Percentiles rank a stretch among this genome's conserved stretches.
These are phyloP conservation scores for Quercus robur DNA, from an alignment of 306 rosid species.

Conservation along the genomic window DNA sequence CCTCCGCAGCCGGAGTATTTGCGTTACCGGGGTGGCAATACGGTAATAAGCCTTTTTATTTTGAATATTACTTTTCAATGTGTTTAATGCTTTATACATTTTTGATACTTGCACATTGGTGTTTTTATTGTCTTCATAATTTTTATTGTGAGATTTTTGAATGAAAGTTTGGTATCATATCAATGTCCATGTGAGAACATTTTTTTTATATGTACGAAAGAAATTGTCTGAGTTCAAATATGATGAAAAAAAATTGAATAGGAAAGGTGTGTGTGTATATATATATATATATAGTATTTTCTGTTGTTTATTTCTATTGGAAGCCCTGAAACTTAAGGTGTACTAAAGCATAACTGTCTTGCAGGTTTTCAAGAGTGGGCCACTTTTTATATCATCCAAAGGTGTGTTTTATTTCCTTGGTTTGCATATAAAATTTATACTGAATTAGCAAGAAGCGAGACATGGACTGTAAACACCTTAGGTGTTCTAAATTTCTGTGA, in stretches of 20 bases:
- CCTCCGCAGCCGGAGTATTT: slow-evolving; percentile 44
- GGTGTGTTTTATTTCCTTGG: slow-evolving; percentile 48
- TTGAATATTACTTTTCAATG: background rate
- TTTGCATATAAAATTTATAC: slow-evolving; percentile 9
- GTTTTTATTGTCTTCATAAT: background rate
- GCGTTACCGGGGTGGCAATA: slow-evolving; percentile 42
- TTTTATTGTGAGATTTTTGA: background rate
- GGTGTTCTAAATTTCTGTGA: background rate
- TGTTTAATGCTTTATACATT: background rate
- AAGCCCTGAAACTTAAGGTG: background rate
- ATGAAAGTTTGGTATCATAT: background rate
- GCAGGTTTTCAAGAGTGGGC: slow-evolving; percentile 96
- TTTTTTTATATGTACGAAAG: background rate
- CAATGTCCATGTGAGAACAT: too few relatives aligned
- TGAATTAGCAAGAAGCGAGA: slow-evolving; percentile 1
- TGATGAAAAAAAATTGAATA: background rate
- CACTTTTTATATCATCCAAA: slow-evolving; percentile 88
- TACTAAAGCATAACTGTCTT: slow-evolving; percentile 17
- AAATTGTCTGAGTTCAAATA: background rate
- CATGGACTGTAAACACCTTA: slow-evolving; percentile 1
- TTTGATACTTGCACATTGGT: background rate
- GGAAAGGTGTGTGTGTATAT: background rate
- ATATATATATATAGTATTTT: background rate
- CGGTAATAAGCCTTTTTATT: slow-evolving; percentile 42
- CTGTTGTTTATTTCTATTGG: background rate